Evolutionary conservation across 2,329 filamentous ascomycete genomes (phyloP), one percentile per base, ranked within the genome.

Genomic region (Grosmannia serpens): DNA sequence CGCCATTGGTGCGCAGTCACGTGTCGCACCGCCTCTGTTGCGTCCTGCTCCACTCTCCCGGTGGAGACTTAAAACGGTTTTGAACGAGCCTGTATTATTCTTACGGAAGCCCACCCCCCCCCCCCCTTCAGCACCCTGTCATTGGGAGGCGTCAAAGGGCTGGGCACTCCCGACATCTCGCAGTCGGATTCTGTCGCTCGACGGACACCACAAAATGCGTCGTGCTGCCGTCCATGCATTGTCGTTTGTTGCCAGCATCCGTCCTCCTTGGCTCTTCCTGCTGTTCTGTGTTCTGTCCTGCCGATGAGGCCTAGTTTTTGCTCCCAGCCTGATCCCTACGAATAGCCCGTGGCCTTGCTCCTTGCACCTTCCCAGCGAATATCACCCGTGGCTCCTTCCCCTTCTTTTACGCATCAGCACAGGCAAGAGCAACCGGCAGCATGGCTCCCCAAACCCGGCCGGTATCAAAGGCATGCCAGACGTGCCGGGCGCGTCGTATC

Each of bases 401-500:
- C 5, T 10, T 33, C 31, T 33, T 33, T n/a, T 31, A n/a, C 27
- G 27, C 11, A 29, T 5, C 33, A 27, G 6, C 7, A 20, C n/a
- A 10, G 27, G 8, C 11, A 47, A 13, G 26, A 20, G 17, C 38
- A 6, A 20, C 13, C 27, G 10, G 2, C n/a, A 41, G 7, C 35
- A 57, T 56, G 53, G 26, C 53, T 9, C 55, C 58, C 17, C 55
- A 57, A 38, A n/a, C 41, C 4, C 52, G 59, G 10, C 44, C 22
- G 11, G 49, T 60, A 6, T 60, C 59, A 20, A 53, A 50, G 20
- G 59, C 59, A 13, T 60, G 59, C 33, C 52, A 35, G 2, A 58
- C 56, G 15, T 60, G 59, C 52, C 58, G 58, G 24, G 35, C 59
- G 1, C 55, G 59, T 1, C 55, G 59, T 9, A 60, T 60, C 26